These are phyloP conservation scores for Lithocarpus polystachyus DNA, from an alignment of 306 rosid genomes.

Conservation along the genomic window DNA sequence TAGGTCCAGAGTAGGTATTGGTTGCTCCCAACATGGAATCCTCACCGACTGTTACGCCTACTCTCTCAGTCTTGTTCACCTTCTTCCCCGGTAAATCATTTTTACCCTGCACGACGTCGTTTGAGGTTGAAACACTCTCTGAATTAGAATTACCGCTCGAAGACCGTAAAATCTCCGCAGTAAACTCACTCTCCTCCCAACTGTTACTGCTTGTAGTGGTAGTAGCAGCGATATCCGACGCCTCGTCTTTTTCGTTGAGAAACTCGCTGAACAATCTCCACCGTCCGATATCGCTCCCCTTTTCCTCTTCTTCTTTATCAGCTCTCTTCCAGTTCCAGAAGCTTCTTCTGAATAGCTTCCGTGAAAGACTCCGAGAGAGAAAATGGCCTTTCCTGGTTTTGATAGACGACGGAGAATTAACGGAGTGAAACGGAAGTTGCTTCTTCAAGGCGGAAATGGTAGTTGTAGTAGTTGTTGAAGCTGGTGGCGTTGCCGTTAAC, in stretches of 20 bases:
- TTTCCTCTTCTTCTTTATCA: background rate
- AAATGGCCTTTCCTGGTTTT: conserved; percentile 16
- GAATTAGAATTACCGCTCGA: conserved; percentile 22
- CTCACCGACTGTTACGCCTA: conserved; percentile 27
- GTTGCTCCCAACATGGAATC: conserved; percentile 14
- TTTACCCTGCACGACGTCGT: conserved; percentile 23
- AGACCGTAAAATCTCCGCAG: conserved; percentile 17
- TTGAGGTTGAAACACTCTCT: conserved; percentile 16
- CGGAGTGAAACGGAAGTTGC: conserved; percentile 36
- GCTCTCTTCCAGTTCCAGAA: conserved; percentile 53
- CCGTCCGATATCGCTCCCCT: background rate
- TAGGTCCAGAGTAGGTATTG: background rate
- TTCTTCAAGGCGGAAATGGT: conserved; percentile 44
- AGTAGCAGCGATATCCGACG: conserved; percentile 18
- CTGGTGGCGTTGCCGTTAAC: background rate
- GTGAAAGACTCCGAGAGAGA: conserved; percentile 47
- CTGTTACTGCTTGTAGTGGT: conserved; percentile 17
- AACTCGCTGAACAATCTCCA: conserved; percentile 39
- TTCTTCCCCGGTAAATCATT: background rate
- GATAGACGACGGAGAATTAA: background rate
- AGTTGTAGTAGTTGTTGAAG: conserved; percentile 3
- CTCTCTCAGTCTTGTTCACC: conserved; percentile 1
- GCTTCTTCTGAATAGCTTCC: conserved; percentile 46
- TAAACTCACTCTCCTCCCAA: conserved; percentile 63
- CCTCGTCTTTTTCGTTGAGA: conserved; percentile 14